A percentile compares a stretch with the other conserved stretches of the same genome.
These are phyloP conservation scores for Kwoniella dendrophila DNA, from an alignment of 768 basidiomycete genomes.

Conservation along the genomic window DNA sequence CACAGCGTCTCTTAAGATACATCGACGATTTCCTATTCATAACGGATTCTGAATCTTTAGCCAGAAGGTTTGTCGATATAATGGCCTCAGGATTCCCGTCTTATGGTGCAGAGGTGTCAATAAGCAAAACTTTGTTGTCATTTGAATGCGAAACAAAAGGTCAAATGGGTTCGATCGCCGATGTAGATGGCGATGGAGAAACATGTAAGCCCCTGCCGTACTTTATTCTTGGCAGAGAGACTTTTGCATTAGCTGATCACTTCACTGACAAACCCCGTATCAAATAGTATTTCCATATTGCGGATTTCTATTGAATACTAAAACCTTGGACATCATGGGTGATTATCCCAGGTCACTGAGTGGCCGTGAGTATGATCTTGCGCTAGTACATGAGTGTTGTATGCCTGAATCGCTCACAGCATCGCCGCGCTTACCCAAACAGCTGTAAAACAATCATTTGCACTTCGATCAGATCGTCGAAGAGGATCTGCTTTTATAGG, in stretches of 20 bases:
- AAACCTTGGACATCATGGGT: slow-evolving; percentile 71
- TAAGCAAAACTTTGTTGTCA: slow-evolving; percentile 85
- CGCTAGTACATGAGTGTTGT: too few species aligned
- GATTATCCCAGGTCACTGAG: slow-evolving; percentile 74
- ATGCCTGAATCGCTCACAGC: too few species aligned
- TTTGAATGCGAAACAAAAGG: slow-evolving; percentile 60
- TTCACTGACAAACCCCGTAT: background rate
- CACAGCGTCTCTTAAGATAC: slow-evolving; percentile 74
- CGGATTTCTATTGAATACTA: slow-evolving; percentile 76
- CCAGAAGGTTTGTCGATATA: slow-evolving; percentile 68
- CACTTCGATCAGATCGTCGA: slow-evolving; percentile 32
- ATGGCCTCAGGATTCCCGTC: slow-evolving; percentile 88
- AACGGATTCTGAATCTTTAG: slow-evolving; percentile 67
- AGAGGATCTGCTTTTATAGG: slow-evolving; percentile 38
- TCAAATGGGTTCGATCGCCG: slow-evolving; percentile 30
- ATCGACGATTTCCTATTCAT: slow-evolving; percentile 96
- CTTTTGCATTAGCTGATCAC: background rate
- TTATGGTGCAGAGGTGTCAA: slow-evolving; percentile 88
- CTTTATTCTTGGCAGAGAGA: background rate
- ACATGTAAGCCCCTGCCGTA: too few species aligned
- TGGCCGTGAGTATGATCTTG: slow-evolving; percentile 60
- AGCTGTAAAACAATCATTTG: slow-evolving; percentile 40
- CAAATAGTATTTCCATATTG: slow-evolving; percentile 89
- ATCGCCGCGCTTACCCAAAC: slow-evolving; percentile 40
- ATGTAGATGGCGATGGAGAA: slow-evolving; percentile 55